Base-by-base conservation (phyloP, 75 land plant species). In the Isoetes taiwanensis region DNA sequence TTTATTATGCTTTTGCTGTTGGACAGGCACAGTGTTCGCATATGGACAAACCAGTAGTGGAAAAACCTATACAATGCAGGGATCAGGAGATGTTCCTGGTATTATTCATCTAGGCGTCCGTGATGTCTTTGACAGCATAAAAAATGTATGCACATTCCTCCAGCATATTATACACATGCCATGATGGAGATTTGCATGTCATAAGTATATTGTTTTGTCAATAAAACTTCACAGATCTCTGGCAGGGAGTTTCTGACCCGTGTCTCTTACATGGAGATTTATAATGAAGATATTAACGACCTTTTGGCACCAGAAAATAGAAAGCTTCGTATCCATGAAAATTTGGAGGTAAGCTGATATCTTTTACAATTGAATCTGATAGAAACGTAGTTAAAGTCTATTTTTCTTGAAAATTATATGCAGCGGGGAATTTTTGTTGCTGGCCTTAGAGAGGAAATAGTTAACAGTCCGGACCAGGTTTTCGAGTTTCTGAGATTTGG, bases 1-100 rank as follows among this genome's bases (percentile, higher is more conserved):
- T n/a, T n/a, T n/a, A n/a, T n/a, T n/a, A n/a, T n/a, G n/a, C n/a
- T 62, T 64, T 26, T 28, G 4, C 63, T 64, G 11, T 32, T 11
- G 35, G 72, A 56, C 79, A 91, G 97, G 94, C 33, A 91, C 84
- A 23, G 69, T 91, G 42, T 91, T 91, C 81, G 97, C 97, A 3
- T 91, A 91, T 75, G 97, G 97, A 1, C 97, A 91, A 66, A 91
- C 97, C 37, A 87, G 97, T 78, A 91, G 97, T 64, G 97, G 97
- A 41, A 91, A 91, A 61, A 91, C 97, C 14, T 87, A 69, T 59
- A 91, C 97, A 2, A 91, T 91, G 97, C 62, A 59, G 52, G 97
- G 97, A 6, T 46, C 50, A 3, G 50, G 23, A 19, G n/a, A n/a
- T 19, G 25, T 19, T 46, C 50, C 50, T 46, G 50, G 50, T 8